Conservation (phyloP, 2,329 filamentous ascomycete genomes). For the Neonectria hederae region DNA sequence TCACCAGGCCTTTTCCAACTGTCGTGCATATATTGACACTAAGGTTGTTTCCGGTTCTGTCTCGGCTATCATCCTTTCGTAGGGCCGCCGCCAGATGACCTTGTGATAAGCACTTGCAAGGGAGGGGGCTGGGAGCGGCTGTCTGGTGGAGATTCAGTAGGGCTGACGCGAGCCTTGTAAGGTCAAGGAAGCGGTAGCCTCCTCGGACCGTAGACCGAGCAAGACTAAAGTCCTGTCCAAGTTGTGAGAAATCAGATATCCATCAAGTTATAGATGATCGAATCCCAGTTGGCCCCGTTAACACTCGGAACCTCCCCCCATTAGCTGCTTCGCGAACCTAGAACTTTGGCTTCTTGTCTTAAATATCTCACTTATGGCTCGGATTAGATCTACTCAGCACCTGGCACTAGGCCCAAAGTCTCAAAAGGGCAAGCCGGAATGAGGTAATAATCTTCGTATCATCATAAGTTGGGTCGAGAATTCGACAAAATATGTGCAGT, state of each 20-base stretch:
- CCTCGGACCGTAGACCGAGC: slow-evolving; percentile 18
- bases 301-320: background rate
- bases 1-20: background rate
- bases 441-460: slow-evolving; percentile 30
- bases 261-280: background rate
- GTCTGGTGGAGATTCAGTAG: slow-evolving; percentile 29
- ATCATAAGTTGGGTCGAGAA: slow-evolving; percentile 34
- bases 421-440: slow-evolving; percentile 7
- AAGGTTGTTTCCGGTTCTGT: slow-evolving; percentile 13
- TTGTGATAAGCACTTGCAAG: slow-evolving; percentile 40
- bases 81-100: background rate
- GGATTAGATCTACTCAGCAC: background rate
- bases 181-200: slow-evolving; percentile 4
- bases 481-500: slow-evolving; percentile 26
- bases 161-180: slow-evolving; percentile 40
- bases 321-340: background rate
- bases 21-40: slow-evolving; percentile 18
- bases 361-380: background rate
- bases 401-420: slow-evolving; percentile 7
- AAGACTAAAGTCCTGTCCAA: slow-evolving; percentile 4
- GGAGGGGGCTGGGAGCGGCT: slow-evolving; percentile 17
- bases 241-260: slow-evolving; percentile 4
- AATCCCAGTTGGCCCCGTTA: background rate
- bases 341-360: background rate
- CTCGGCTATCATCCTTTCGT: slow-evolving; percentile 11